Base-by-base conservation (phyloP, 306 rosid genomes). In the Gynostemma pentaphyllum region DNA sequence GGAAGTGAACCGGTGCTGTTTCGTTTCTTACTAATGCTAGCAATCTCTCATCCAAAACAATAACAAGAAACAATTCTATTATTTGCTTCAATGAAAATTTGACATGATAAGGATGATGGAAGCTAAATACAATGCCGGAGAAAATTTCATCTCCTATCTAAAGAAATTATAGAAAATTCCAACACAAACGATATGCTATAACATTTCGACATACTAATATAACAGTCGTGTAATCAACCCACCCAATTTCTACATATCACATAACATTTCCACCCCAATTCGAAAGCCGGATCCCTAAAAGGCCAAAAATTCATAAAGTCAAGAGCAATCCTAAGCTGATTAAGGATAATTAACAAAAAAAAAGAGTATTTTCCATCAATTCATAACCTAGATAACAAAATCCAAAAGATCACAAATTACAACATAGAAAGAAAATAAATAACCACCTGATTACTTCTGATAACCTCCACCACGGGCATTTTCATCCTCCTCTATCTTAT, bases 381-480 rank as follows among this genome's bases (percentile, higher is more conserved):
- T 37, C 28, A 0, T 27, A 4, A 19, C 19, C 28, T 1, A 28
- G 30, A 36, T n/a, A 46, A 27, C 42, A 14, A 64, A 64, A 28
- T 16, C 55, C 24, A 32, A 42, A 22, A 15, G 49, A 40, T 24
- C 6, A n/a, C 23, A 10, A 62, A 15, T 23, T 37, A 39, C 45
- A 28, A 21, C 34, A 37, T 11, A 26, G 6, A 9, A 7, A 52
- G 19, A 21, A 53, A 29, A 19, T 30, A 32, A 16, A 44, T 5
- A 16, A 8, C 75, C 83, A 2, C n/a, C n/a, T n/a, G 8, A 7
- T 80, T 82, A 78, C 71, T 69, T 13, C 80, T 87, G 88, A 73
- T 94, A 94, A n/a, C 99, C 99, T 16, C 99, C 99, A 12, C 99
- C 97, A 1, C 44, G 78, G 67, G 95, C 68, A 63, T 87, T 67